These are phyloP conservation scores for Collybiopsis luxurians DNA, from an alignment of 768 basidiomycete species.

Conservation along the genomic window DNA sequence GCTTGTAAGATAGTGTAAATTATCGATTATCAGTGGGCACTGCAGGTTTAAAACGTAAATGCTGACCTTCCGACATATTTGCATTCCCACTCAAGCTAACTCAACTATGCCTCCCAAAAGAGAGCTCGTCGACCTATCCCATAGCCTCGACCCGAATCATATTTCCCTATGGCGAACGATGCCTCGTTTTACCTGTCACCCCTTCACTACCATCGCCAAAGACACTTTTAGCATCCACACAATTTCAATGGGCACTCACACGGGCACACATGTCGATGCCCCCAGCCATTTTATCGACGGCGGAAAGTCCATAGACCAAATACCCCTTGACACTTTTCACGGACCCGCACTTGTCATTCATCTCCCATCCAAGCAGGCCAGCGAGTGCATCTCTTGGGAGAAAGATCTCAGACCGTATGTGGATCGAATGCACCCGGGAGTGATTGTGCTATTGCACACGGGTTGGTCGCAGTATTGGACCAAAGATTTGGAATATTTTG, in stretches of 20 bases:
- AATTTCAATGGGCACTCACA: conserved; percentile 63
- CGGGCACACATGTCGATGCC: conserved; percentile 78
- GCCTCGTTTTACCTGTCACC: conserved; percentile 40
- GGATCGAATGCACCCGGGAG: conserved; percentile 33
- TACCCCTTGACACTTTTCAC: conserved; percentile 52
- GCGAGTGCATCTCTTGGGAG: conserved; percentile 55
- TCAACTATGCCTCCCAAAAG: neutral
- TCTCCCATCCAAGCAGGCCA: conserved; percentile 38
- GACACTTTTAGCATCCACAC: conserved; percentile 51
- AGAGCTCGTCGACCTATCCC: conserved; percentile 47
- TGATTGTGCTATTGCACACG: conserved; percentile 57
- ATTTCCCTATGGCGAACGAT: conserved; percentile 57
- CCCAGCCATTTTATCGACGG: conserved; percentile 67
- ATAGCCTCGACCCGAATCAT: conserved; percentile 35
- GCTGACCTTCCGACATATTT: too few species aligned
- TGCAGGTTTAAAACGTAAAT: too few species aligned
- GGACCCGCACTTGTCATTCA: conserved; percentile 56
- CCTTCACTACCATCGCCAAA: conserved; percentile 35
- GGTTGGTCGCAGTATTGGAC: conserved; percentile 64
- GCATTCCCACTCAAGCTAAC: neutral
- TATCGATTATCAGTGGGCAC: too few species aligned
- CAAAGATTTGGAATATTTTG: conserved; percentile 37
- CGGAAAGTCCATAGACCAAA: conserved; percentile 55
- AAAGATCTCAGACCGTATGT: conserved; percentile 34
- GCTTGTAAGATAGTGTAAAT: too few species aligned